Evolutionary conservation across 345 rosid genomes (phyloP).

Genomic region (Salix viminalis): DNA sequence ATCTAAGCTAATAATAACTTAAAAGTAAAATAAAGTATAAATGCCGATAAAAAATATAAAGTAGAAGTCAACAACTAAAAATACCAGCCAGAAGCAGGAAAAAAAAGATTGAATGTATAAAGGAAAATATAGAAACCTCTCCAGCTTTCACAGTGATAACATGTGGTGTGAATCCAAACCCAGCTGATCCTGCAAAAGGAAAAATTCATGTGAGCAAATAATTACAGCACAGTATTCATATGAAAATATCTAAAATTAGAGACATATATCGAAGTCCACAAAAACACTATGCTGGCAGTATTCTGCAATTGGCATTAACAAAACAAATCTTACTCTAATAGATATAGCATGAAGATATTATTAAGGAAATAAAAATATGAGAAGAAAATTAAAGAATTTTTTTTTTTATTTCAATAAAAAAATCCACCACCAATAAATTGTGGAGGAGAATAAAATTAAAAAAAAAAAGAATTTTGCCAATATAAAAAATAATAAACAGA

Average conservation of each 20-base stretch:
- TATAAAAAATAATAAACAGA: neutral
- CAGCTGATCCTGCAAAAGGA: constrained; percentile 44
- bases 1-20: no score
- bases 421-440: neutral
- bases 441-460: neutral
- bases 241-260: no score
- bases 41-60: neutral
- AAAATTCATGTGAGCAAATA: neutral
- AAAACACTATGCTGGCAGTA: neutral
- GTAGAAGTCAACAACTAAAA: neutral
- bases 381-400: no score
- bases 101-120: neutral
- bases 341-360: neutral
- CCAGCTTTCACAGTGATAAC: constrained; percentile 62
- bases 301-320: neutral
- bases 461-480: neutral
- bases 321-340: no score
- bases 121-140: constrained; percentile 47
- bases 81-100: neutral
- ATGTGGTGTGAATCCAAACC: constrained; percentile 56
- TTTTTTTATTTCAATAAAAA: no score
- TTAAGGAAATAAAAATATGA: no score
- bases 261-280: neutral
- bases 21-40: no score
- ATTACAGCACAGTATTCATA: no score